Base-by-base conservation (phyloP, 1,284 basidiomycete species). In the Trichosporon ovoides region DNA sequence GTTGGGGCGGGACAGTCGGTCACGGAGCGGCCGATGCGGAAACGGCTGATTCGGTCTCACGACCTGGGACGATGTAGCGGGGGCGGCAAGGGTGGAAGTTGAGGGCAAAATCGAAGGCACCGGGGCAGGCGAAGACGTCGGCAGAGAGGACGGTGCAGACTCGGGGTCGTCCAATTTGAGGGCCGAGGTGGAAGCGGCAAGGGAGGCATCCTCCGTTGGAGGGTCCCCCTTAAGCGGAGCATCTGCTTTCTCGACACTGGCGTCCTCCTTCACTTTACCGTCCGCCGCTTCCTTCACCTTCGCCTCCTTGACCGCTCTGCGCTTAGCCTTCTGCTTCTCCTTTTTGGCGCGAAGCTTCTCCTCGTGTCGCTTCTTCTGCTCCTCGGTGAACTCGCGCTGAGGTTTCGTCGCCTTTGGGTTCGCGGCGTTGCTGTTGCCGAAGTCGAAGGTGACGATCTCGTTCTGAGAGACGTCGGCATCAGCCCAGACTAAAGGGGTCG, bases 1-100 rank as follows among this genome's bases (percentile, higher is more conserved):
- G 20, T 20, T 16, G 13, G 36, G 36, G n/a, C 88, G 87, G 88
- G 56, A 48, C 14, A 48, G 43, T 48, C 43, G 43, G 22, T 48
- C 87, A 91, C 9, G 82, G 85, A 78, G 85, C 88, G 59, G 88
- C 77, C 74, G 84, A 86, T 59, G 86, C 52, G 11, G 65, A 14
- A 19, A 68, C 16, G 13, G 49, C n/a, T 22, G 40, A 16, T 51
- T 20, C 18, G 35, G 50, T 13, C 50, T 13, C 7, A 85, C 84
- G 22, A 57, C 58, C 59, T 56, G 43, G 38, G 63, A 50, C 49
- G 57, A 38, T 50, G 28, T 82, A 83, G 68, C 38, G 78, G 74
- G 14, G 81, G 82, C 53, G 71, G 34, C 14, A 16, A 12, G 18
- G 5, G 73, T 13, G 31, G 51, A 20, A 31, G 38, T 19, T 31